Base-by-base conservation (phyloP, 371 early-diverging fungal species). In the Conidiobolus incongruus region DNA sequence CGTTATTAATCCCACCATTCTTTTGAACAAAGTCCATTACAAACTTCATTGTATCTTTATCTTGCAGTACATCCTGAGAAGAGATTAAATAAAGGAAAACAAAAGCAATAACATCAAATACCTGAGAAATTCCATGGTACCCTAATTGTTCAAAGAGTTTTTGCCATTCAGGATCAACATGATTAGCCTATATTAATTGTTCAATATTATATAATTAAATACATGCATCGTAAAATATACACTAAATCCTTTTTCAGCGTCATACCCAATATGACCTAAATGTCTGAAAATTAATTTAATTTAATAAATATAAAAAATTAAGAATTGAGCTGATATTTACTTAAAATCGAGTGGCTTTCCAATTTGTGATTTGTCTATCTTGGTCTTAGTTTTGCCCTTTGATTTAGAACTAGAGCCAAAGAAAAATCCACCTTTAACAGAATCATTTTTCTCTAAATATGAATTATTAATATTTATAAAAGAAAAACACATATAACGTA, bases 121-220 rank as follows among this genome's bases (percentile, higher is more conserved):
- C 81, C 47, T 76, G 75, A 30, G 81, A 75, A 47, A 88, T 75
- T 39, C 86, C 89, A 51, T 80, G 70, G 32, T 75, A 72, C 1
- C 70, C 71, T 42, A 81, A 52, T 36, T 72, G 66, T 33, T 70
- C 68, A 53, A 85, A 76, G 16, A 91, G 59, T 28, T 66, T 66
- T 39, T 68, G 69, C 75, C 75, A 78, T 48, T 77, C 77, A 36
- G 75, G 70, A 29, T 86, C 81, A 44, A 81, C 74, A 51, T 80
- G 79, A 38, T 75, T 68, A 30, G 63, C 65, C 66, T 66, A 51
- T 23, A 19, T 40, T 29, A 3, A 32, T 40, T 37, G 13, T 33
- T 35, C 8, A 35, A 51, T 13, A 49, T 51, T 30, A 4, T 36
- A 24, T 15, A 4, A 34, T 8, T n/a, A 11, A 16, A 35, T 23